Percentiles rank a stretch among this genome's conserved stretches.
Conservation (phyloP, 1,139 yeast species). For the Candida sanyaensis region DNA sequence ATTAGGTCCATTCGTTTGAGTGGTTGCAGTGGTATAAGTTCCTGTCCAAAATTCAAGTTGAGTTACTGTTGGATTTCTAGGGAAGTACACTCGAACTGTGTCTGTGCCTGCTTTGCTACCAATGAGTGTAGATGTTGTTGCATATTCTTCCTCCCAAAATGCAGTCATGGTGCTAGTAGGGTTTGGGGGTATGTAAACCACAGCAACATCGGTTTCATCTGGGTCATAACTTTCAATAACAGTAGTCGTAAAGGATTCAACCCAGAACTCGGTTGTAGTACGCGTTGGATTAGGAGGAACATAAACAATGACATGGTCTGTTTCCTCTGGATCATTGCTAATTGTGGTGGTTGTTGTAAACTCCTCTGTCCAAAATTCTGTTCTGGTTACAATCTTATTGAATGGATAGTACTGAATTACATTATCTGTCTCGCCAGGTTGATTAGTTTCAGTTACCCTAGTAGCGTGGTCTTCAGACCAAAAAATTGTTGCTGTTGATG, state of each 20-base stretch:
- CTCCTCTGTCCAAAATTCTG: slow-evolving; percentile 14
- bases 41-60: slow-evolving; percentile 9
- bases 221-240: slow-evolving; percentile 12
- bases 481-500: slow-evolving; percentile 12
- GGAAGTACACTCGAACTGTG: slow-evolving; percentile 21
- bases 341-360: slow-evolving; percentile 11
- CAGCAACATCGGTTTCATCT: slow-evolving; percentile 18
- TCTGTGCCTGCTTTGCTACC: slow-evolving; percentile 14
- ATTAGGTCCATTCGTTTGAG: slow-evolving; percentile 12
- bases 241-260: slow-evolving; percentile 5
- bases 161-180: slow-evolving; percentile 14
- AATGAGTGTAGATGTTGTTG: slow-evolving; percentile 11
- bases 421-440: slow-evolving; percentile 17
- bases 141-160: slow-evolving; percentile 9
- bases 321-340: slow-evolving; percentile 11
- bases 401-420: slow-evolving; percentile 22
- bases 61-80: slow-evolving; percentile 14
- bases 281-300: slow-evolving; percentile 13
- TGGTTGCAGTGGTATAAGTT: slow-evolving; percentile 9
- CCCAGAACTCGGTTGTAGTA: slow-evolving; percentile 15
- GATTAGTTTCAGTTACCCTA: slow-evolving; percentile 11
- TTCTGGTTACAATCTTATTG: slow-evolving; percentile 13
- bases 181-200: slow-evolving; percentile 13
- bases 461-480: slow-evolving; percentile 9
- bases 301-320: slow-evolving; percentile 16